Evolutionary conservation across 352 stramenopile species (phyloP).

Genomic region (Thalassiosira gravida): DNA sequence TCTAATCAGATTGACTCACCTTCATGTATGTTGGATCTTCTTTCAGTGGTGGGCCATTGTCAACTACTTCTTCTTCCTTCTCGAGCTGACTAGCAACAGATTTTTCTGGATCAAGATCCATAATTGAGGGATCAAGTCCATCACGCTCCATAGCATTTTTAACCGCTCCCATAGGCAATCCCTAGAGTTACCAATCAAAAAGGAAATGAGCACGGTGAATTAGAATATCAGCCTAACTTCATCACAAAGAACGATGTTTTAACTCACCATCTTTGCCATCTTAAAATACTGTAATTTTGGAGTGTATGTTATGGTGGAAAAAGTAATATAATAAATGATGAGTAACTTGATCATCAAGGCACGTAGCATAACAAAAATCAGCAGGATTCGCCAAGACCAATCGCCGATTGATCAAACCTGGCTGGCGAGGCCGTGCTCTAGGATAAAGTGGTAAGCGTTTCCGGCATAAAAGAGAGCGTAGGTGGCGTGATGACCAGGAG

Average conservation of each 20-base stretch:
- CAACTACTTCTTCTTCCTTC: conserved; percentile 27
- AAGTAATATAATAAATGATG: background rate
- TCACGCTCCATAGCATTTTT: conserved; percentile 91
- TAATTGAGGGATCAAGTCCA: conserved; percentile 73
- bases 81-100: conserved; percentile 60
- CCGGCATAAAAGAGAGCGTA: background rate
- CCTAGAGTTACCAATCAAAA: conserved; percentile 15
- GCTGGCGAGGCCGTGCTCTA: too few relatives aligned
- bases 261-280: conserved; percentile 70
- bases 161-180: conserved; percentile 88
- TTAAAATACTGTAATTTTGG: conserved; percentile 85
- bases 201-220: conserved; percentile 84
- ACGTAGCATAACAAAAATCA: background rate
- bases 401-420: background rate
- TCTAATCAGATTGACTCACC: background rate
- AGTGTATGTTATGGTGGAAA: background rate
- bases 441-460: background rate
- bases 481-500: background rate
- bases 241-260: background rate
- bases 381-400: too few relatives aligned
- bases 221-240: conserved; percentile 63
- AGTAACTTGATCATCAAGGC: background rate
- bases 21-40: conserved; percentile 68
- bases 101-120: conserved; percentile 83
- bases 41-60: conserved; percentile 65